A percentile compares a stretch with the other conserved stretches of the same genome.
phyloP scores from a whole-genome alignment of 441 rosid genomes.

The Gossypium schwendimanii region DNA sequence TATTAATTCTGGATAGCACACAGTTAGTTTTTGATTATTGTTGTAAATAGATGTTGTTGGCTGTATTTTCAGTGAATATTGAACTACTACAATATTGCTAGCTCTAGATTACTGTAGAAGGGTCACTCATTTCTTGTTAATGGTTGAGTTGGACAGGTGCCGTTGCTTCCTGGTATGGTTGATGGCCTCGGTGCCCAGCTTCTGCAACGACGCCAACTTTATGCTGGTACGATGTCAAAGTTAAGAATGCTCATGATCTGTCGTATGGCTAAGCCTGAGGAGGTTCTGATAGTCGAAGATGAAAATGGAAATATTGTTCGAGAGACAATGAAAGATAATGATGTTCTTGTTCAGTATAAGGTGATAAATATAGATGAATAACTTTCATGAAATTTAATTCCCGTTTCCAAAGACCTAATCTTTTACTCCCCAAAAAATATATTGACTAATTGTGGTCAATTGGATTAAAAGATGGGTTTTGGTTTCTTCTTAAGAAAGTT shows the following conservation, averaged over 20 bases:
- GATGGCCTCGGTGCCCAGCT: conserved; percentile 81
- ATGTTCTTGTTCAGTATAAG: conserved; percentile 98
- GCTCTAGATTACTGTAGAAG: not conserved
- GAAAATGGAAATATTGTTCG: conserved; percentile 99
- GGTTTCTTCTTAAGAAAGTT: not conserved
- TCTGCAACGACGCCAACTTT: conserved; percentile 85
- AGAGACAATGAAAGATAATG: conserved; percentile 98
- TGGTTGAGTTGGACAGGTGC: conserved; percentile 43
- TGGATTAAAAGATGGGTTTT: not conserved
- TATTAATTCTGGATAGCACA: not conserved
- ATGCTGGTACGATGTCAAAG: conserved; percentile 80
- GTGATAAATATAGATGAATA: conserved; percentile 24
- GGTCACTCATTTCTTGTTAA: conserved; percentile 15
- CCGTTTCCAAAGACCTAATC: not conserved
- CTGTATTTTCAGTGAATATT: not conserved
- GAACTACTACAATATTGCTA: not conserved
- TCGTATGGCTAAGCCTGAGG: conserved; percentile 99
- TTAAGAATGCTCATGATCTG: conserved; percentile 91
- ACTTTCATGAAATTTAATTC: not conserved
- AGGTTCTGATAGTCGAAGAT: conserved; percentile 97
- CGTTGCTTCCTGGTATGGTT: conserved; percentile 67
- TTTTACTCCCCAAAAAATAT: not conserved
- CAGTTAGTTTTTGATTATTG: not conserved
- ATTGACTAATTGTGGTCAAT: not conserved
- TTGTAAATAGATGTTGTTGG: not conserved